Evolutionary conservation across 106 monocot species (phyloP), one percentile per base, ranked within the genome.

Genomic region (Chionographis japonica): DNA sequence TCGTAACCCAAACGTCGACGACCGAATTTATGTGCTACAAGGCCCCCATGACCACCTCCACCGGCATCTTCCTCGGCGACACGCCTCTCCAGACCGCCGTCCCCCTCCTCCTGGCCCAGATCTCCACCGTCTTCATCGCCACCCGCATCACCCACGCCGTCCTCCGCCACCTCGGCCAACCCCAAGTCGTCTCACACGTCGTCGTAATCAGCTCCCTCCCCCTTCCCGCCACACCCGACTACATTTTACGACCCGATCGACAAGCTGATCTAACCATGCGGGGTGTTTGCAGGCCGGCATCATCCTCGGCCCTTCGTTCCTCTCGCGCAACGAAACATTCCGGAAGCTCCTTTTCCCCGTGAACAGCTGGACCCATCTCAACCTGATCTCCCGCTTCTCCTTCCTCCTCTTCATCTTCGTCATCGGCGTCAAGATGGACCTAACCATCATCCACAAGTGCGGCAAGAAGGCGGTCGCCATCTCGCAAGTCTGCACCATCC

Each of bases 381-480:
- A 27, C 27, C 1, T 27, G 27, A 27, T 27, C 27, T 0, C 27
- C 27, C 27, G 27, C 27, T 27, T 27, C 27, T 27, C 27, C 27
- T 27, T 27, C 41, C 2, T 43, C 6, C 37, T 62, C 43, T 70
- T 46, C 63, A 6, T 61, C 40, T 63, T 77, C 52, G 36, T 70
- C 17, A 36, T 70, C 10, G 77, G 77, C 4, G 70, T 77, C 37
- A 77, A 70, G 77, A 77, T 63, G 17, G 77, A 77, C 40, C 13
- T 70, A 4, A 43, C 4, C 54, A 65, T 77, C 63, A 6, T 63
- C 11, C 8, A 46, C 37, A 58, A 56, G 17, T 62, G 70, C 2
- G 70, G 77, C 14, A 70, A 58, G 70, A 77, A 64, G 62, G 70
- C 70, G 2, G 42, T 77, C 2, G 57, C 37, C 54, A 77, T 77